Conservation (phyloP, 345 rosid species). For the Syzygium grande region DNA sequence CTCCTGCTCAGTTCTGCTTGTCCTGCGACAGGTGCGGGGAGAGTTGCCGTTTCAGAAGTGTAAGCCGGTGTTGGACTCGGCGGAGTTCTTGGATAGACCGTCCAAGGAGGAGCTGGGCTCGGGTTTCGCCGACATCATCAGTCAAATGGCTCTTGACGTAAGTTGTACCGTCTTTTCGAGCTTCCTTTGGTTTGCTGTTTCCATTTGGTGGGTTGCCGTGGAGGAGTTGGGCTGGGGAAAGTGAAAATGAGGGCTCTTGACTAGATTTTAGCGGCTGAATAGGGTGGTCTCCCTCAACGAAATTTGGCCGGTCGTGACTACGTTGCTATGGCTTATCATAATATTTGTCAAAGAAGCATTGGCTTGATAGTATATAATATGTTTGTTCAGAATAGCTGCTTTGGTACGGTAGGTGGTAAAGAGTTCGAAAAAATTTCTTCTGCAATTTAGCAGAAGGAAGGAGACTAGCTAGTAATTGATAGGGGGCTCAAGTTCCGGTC, state of each 20-base stretch:
- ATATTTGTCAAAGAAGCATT: neutral
- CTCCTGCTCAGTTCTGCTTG: neutral
- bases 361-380: neutral
- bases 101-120: slow-evolving; percentile 54
- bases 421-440: neutral
- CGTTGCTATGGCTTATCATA: neutral
- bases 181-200: neutral
- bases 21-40: slow-evolving; percentile 60
- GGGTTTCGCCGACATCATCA: slow-evolving; percentile 63
- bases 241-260: neutral
- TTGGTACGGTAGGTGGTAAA: neutral
- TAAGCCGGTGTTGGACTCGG: slow-evolving; percentile 58
- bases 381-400: neutral
- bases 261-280: neutral
- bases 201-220: neutral
- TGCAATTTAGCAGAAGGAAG: neutral
- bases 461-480: neutral
- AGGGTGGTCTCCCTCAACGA: neutral
- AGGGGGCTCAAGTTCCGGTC: neutral
- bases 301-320: neutral
- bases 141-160: slow-evolving; percentile 97
- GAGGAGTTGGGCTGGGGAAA: neutral
- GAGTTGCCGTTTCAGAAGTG: slow-evolving; percentile 86
- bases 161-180: neutral
- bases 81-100: slow-evolving; percentile 45